These are phyloP conservation scores for Syzygium syzygioides DNA, from an alignment of 441 rosid species.

Conservation along the genomic window DNA sequence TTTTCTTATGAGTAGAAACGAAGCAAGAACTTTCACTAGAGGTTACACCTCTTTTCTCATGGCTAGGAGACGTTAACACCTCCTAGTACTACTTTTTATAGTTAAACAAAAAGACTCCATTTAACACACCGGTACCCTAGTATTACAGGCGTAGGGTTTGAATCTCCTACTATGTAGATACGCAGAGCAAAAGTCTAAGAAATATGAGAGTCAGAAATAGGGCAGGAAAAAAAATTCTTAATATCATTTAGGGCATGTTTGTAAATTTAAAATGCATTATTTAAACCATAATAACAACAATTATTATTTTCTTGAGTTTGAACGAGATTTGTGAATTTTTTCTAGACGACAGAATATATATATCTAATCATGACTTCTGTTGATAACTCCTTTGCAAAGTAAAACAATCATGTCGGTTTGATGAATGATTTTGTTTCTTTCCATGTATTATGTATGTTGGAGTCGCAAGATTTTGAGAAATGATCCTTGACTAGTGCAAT, in stretches of 20 bases:
- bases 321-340: neutral
- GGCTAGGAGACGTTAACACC: neutral
- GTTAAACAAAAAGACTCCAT: neutral
- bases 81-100: neutral
- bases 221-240: neutral
- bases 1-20: neutral
- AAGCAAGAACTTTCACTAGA: neutral
- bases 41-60: neutral
- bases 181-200: neutral
- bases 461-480: neutral
- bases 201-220: fast-evolving
- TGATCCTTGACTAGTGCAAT: neutral
- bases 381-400: neutral
- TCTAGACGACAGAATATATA: neutral
- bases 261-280: neutral
- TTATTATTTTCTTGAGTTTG: neutral
- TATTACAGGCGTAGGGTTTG: fast-evolving
- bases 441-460: neutral
- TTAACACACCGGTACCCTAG: neutral
- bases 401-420: neutral
- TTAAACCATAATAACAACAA: neutral
- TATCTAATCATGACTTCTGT: neutral
- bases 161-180: fast-evolving
- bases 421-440: neutral
- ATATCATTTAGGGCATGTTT: neutral